Conservation (phyloP, 2,329 filamentous ascomycete genomes). For the Orbilia blumenaviensis region DNA sequence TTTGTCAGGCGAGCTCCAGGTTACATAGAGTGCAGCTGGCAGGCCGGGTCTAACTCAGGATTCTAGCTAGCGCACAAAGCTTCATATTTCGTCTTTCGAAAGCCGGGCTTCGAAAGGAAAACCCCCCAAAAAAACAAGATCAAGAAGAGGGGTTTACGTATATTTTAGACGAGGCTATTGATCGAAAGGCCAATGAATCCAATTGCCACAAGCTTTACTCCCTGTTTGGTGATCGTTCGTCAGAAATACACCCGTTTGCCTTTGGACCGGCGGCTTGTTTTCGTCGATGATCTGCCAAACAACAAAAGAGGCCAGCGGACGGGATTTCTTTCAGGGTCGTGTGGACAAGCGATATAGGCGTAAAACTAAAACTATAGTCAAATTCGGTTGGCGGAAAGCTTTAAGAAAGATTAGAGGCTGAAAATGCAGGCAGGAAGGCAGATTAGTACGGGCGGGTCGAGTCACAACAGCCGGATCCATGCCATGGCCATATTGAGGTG, state of each 20-base stretch:
- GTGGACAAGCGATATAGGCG: neutral
- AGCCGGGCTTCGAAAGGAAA: neutral
- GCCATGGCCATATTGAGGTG: too few relatives aligned
- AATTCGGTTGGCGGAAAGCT: neutral
- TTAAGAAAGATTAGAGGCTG: too few relatives aligned
- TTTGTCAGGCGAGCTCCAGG: neutral
- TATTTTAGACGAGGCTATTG: neutral
- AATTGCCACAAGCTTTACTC: slow-evolving; percentile 2
- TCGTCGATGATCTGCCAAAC: neutral
- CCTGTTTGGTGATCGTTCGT: neutral
- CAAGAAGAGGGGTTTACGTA: neutral
- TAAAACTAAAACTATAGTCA: too few relatives aligned
- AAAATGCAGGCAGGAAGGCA: slow-evolving; percentile 9
- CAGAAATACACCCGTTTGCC: slow-evolving; percentile 1
- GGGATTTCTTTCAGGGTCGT: neutral
- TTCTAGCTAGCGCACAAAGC: too few relatives aligned
- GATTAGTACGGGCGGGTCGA: too few relatives aligned
- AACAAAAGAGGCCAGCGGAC: neutral
- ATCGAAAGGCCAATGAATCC: neutral
- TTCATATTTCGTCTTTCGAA: neutral
- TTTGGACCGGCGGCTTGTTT: neutral
- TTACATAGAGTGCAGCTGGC: too few relatives aligned
- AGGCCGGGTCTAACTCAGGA: neutral
- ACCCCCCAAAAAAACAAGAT: neutral
- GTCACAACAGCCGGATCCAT: too few relatives aligned